Percentiles rank a stretch among this genome's conserved stretches.
Conservation (phyloP, 495 filamentous ascomycete species). For the Rhizodiscina lignyota region DNA sequence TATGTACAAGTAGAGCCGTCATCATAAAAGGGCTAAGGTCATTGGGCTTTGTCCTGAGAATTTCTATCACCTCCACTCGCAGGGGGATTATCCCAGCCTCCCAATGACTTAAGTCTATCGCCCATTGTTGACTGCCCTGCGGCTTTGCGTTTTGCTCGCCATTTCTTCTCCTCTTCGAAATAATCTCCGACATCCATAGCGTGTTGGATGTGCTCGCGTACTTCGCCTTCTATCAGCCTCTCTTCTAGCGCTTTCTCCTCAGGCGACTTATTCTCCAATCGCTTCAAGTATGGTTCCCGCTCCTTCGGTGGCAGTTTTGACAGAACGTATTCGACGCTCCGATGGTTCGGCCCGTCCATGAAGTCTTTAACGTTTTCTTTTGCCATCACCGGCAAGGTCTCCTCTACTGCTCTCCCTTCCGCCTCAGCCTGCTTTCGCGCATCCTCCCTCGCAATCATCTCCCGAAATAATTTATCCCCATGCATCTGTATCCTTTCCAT, state of each 20-base stretch:
- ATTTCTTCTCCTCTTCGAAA: background rate
- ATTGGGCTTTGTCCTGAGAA: no score
- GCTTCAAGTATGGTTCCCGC: no score
- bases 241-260: slow-evolving; percentile 1
- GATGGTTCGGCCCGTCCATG: background rate
- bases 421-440: background rate
- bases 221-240: background rate
- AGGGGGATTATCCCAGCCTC: no score
- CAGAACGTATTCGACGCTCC: background rate
- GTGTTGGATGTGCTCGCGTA: background rate
- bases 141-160: background rate
- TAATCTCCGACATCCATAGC: background rate
- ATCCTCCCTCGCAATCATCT: slow-evolving; percentile 62
- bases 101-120: no score
- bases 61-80: no score
- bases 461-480: slow-evolving; percentile 74
- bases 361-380: background rate
- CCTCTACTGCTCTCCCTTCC: background rate
- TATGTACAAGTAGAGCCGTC: no score
- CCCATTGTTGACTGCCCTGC: no score
- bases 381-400: background rate
- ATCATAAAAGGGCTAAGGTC: no score
- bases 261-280: background rate
- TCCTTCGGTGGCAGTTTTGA: no score
- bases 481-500: slow-evolving; percentile 94